Base-by-base conservation (phyloP, 768 basidiomycete species). In the Daedaleopsis sinensis region DNA sequence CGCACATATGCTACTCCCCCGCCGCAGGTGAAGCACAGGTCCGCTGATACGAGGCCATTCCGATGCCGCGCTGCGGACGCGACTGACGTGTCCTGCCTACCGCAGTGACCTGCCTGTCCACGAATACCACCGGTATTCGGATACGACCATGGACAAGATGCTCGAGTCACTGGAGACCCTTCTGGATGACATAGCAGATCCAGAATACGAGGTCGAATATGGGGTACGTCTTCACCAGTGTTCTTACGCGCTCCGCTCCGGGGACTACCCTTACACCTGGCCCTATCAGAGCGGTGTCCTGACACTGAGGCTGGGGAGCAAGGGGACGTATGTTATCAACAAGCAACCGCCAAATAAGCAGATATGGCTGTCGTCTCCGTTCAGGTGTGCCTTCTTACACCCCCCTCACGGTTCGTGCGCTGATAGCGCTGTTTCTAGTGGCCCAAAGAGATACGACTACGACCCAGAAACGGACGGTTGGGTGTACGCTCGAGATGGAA, bases 291-390 rank as follows among this genome's bases (percentile, higher is more conserved):
- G 89, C 68, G 95, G 95, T n/a, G 95, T 97, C 35, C 73, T 97
- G 37, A 97, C 94, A 1, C 83, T 96, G 47, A 80, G 79, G 52
- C 79, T 96, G 16, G 94, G 88, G 35, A 76, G 80, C 43, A 77
- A 87, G 57, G 94, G 93, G 15, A 96, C 91, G 12, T 97, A 96
- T 76, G 95, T 96, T 32, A 89, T 97, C 76, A 97, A 97, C 76
- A 97, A 96, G 79, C 95, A 97, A 72, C 95, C 95, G 12, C 95
- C 95, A 7, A 97, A 97, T 72, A 94, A 94, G 77, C 95, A 97
- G 71, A 96, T 97, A 67, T 97, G 95, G 95, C 80, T 97, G 19
- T 95, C 93, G 5, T 94, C 91, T 10, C 95, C 95, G 0, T 72
- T 85, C 65, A 93, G 92, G 94, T 94, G 65, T 42, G 78, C 71